A percentile compares a stretch with the other conserved stretches of the same genome.
phyloP scores from a whole-genome alignment of 345 rosid species.

The Crucihimalaya himalaica region DNA sequence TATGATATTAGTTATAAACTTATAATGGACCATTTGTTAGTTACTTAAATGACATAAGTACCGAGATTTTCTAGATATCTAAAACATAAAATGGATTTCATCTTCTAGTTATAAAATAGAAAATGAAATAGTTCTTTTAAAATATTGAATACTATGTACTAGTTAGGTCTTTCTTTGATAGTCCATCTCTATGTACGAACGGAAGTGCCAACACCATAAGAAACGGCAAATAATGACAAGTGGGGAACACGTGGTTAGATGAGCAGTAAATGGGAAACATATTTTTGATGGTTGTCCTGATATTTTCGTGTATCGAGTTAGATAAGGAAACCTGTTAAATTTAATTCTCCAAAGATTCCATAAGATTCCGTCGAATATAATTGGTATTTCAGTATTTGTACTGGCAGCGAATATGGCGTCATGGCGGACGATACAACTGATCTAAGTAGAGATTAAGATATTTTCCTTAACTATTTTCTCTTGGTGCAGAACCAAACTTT shows the following conservation, averaged over 20 bases:
- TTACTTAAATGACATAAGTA: too few species aligned
- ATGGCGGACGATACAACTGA: not conserved
- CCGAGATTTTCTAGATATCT: too few species aligned
- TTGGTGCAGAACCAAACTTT: too few species aligned
- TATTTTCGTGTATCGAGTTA: constrained; percentile 2
- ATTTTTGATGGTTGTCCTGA: constrained; percentile 18
- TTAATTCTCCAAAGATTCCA: constrained; percentile 24
- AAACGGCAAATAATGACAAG: constrained; percentile 29
- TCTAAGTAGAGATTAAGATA: not conserved
- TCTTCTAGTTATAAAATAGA: too few species aligned
- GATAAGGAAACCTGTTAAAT: not conserved
- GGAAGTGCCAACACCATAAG: constrained; percentile 18
- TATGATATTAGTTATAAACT: too few species aligned
- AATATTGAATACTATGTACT: not conserved
- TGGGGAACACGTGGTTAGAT: constrained; percentile 36
- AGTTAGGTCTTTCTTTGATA: not conserved
- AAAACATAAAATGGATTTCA: not conserved
- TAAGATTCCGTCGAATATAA: constrained; percentile 16
- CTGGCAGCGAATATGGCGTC: not conserved
- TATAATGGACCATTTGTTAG: too few species aligned
- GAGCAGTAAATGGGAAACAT: constrained; percentile 35
- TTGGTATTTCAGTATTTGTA: not conserved
- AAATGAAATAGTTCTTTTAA: too few species aligned
- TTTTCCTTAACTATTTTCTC: too few species aligned
- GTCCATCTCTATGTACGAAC: constrained; percentile 7